Conservation (phyloP, 345 rosid genomes). For the Ceriops tagal region DNA sequence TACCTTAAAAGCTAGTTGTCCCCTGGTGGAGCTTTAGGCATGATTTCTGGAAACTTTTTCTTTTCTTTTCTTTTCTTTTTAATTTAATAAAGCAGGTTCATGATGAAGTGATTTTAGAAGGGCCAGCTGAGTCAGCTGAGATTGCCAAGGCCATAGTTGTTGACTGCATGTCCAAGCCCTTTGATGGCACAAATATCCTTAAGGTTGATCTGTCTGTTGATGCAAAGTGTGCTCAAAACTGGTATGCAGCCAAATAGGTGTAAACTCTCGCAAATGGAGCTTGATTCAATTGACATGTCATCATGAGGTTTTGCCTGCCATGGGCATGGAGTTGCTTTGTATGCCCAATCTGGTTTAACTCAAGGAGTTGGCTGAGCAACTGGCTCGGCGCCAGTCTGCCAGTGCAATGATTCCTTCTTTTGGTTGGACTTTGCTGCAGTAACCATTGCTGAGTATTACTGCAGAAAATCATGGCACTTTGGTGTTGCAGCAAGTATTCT, state of each 20-base stretch:
- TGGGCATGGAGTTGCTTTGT: slow-evolving; percentile 3
- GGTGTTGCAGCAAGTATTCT: not conserved
- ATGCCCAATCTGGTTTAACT: not conserved
- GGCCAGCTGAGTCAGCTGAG: slow-evolving; percentile 84
- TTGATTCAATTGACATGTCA: slow-evolving; percentile 7
- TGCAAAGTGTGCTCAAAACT: slow-evolving; percentile 87
- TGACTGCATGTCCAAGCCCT: slow-evolving; percentile 87
- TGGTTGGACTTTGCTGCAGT: not conserved
- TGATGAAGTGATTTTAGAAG: slow-evolving; percentile 97
- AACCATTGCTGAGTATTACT: not conserved
- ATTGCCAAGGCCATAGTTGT: slow-evolving; percentile 77
- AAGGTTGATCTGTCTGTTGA: slow-evolving; percentile 78
- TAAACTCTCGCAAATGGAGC: not conserved
- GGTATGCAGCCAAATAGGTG: slow-evolving; percentile 82
- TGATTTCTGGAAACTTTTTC: not conserved
- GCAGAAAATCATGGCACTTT: not conserved
- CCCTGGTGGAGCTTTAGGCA: not conserved
- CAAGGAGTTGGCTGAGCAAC: no score
- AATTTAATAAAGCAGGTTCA: slow-evolving; percentile 57
- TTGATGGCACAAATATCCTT: slow-evolving; percentile 65
- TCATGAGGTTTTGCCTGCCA: not conserved
- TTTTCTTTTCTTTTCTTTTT: not conserved
- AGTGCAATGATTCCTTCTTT: not conserved
- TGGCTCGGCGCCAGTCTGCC: not conserved
- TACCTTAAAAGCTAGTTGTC: not conserved